phyloP scores from a whole-genome alignment of 1,284 basidiomycete species.

The Abortiporus biennis region DNA sequence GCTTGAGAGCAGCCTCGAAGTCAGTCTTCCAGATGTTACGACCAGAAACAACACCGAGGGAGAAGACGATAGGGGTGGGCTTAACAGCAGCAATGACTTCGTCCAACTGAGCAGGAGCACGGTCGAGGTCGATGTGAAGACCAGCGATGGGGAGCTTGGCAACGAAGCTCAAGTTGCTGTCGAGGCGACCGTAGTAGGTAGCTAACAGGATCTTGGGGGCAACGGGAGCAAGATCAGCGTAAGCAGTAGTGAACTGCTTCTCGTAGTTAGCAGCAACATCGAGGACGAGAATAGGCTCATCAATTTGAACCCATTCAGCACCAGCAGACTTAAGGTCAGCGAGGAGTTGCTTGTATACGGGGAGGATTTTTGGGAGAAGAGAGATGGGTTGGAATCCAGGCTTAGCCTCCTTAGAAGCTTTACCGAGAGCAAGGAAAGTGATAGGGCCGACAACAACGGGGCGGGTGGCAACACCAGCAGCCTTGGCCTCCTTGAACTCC shows the following conservation, averaged over 20 bases:
- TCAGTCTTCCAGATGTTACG: constrained; percentile 99
- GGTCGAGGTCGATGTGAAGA: constrained; percentile 96
- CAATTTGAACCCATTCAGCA: constrained; percentile 92
- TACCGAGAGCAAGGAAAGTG: constrained; percentile 93
- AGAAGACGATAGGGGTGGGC: constrained; percentile 76
- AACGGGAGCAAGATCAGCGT: constrained; percentile 77
- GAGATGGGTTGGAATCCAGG: constrained; percentile 88
- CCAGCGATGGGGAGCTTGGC: constrained; percentile 92
- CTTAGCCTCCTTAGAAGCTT: constrained; percentile 84
- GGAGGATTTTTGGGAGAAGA: constrained; percentile 86
- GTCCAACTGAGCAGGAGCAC: constrained; percentile 88
- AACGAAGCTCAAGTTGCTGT: constrained; percentile 85
- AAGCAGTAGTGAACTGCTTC: constrained; percentile 79
- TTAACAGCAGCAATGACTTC: constrained; percentile 82
- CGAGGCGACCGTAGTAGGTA: constrained; percentile 96
- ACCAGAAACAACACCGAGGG: constrained; percentile 95
- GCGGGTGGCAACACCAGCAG: constrained; percentile 84
- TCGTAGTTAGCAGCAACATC: constrained; percentile 81
- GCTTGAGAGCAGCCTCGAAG: constrained; percentile 78
- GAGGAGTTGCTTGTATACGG: constrained; percentile 90
- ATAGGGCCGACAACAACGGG: constrained; percentile 96
- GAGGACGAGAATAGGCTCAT: constrained; percentile 95
- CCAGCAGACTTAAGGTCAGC: constrained; percentile 90
- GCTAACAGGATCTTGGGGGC: constrained; percentile 91
- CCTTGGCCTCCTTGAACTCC: constrained; percentile 95